Conservation (phyloP, 2,329 filamentous ascomycete genomes). For the Fusarium transvaalense region DNA sequence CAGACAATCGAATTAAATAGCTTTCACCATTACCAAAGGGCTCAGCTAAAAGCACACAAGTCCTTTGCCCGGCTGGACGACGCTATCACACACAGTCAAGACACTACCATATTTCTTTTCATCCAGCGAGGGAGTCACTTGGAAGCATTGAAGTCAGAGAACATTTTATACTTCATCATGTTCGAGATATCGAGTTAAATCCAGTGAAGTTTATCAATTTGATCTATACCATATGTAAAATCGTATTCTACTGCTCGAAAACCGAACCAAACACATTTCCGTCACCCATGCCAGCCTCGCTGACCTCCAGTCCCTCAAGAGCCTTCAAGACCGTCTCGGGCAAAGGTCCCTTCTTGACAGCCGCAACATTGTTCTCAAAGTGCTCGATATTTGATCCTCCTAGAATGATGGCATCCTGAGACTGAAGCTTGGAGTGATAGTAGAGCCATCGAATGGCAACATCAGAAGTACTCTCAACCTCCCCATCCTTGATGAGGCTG, state of each 20-base stretch:
- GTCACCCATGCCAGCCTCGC: not conserved
- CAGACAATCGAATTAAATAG: too few relatives aligned
- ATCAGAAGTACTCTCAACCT: not conserved
- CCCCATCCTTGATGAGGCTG: not conserved
- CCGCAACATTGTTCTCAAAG: not conserved
- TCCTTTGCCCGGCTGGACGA: too few relatives aligned
- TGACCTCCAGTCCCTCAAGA: not conserved
- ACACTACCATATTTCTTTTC: too few relatives aligned
- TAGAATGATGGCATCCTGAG: not conserved
- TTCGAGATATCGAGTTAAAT: too few relatives aligned
- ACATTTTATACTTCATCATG: too few relatives aligned
- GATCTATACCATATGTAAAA: too few relatives aligned
- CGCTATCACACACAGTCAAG: too few relatives aligned
- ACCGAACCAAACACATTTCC: not conserved
- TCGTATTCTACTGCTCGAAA: not conserved
- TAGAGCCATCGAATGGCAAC: not conserved
- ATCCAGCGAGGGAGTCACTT: too few relatives aligned
- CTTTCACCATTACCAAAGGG: too few relatives aligned
- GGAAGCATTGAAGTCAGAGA: too few relatives aligned
- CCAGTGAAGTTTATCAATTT: too few relatives aligned
- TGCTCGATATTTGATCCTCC: not conserved
- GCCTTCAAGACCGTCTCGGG: not conserved
- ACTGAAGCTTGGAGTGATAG: not conserved
- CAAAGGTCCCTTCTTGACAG: not conserved
- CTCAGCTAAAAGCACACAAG: too few relatives aligned